Base-by-base conservation (phyloP, 2,329 filamentous ascomycete genomes). In the Polychaeton citri region DNA sequence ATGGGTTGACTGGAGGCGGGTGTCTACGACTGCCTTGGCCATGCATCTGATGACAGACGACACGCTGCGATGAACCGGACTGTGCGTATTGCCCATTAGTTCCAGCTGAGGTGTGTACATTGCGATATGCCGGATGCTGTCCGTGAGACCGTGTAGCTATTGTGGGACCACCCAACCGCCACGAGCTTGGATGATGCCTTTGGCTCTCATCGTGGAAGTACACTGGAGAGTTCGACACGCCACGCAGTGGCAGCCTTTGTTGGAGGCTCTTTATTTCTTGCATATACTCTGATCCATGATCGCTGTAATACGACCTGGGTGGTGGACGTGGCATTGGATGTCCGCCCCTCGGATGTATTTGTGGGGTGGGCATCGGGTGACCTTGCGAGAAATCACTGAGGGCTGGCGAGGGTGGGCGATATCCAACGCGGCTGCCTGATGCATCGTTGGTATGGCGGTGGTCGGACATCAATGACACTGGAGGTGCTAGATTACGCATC, bases 351-450 rank as follows among this genome's bases (percentile, higher is more conserved):
- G 32, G 52, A 46, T 13, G 47, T 43, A 39, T 51, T 47, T 37
- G 43, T 40, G 34, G 49, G 38, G 19, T 26, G 17, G 19, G 32
- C 28, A 33, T 35, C 18, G 21, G 21, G 19, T 32, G 31, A 21
- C 47, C 48, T 34, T 41, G 39, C 31, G 49, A 54, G 12, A 46
- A 44, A 31, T 69, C 64, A 39, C 61, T 66, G 51, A 62, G 43
- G 6, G 61, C 59, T 21, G 64, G 62, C 15, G 65, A 67, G 9
- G 52, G 49, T 13, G 63, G 54, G 15, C 63, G 55, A 42, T 62
- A 59, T 10, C 58, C 58, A 10, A 59, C 57, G 19, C 60, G 58
- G 41, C 58, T 59, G 40, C 62, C 53, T n/a, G n/a, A n/a, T n/a
- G n/a, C n/a, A n/a, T n/a, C n/a, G n/a, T n/a, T n/a, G n/a, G n/a